phyloP scores from a whole-genome alignment of 345 rosid species.

The Populus alba region DNA sequence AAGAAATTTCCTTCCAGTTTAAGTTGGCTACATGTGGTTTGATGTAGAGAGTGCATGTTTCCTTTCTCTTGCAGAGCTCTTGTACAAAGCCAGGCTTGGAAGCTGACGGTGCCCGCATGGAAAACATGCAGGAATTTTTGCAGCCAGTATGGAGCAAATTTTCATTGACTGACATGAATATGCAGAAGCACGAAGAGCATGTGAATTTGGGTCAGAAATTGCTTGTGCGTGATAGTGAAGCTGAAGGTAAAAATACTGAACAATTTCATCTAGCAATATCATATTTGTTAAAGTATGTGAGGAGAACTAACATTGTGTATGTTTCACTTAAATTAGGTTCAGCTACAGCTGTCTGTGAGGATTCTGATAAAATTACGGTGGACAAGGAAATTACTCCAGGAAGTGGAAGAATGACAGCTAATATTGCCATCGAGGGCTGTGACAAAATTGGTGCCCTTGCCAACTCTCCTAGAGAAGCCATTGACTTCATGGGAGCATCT shows the following conservation, averaged over 20 bases:
- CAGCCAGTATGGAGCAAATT: constrained; percentile 24
- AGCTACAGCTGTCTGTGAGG: constrained; percentile 19
- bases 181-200: constrained; percentile 23
- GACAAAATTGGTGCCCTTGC: constrained; percentile 17
- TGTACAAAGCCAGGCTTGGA: constrained; percentile 30
- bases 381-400: constrained; percentile 28
- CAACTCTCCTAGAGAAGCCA: constrained; percentile 48
- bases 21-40: constrained; percentile 29
- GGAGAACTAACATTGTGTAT: constrained; percentile 13
- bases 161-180: constrained; percentile 15
- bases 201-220: constrained; percentile 20
- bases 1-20: constrained; percentile 17
- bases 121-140: constrained; percentile 32
- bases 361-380: constrained; percentile 12
- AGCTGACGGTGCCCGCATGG: constrained; percentile 36
- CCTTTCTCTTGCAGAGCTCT: constrained; percentile 31
- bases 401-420: constrained; percentile 26
- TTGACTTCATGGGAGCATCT: constrained; percentile 74
- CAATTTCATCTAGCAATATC: constrained; percentile 9
- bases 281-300: background rate
- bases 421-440: constrained; percentile 15
- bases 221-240: constrained; percentile 28
- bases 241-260: constrained; percentile 32
- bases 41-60: constrained; percentile 30
- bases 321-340: constrained; percentile 21